Evolutionary conservation across 768 basidiomycete genomes (phyloP).

Genomic region (Phanerochaete sordida): DNA sequence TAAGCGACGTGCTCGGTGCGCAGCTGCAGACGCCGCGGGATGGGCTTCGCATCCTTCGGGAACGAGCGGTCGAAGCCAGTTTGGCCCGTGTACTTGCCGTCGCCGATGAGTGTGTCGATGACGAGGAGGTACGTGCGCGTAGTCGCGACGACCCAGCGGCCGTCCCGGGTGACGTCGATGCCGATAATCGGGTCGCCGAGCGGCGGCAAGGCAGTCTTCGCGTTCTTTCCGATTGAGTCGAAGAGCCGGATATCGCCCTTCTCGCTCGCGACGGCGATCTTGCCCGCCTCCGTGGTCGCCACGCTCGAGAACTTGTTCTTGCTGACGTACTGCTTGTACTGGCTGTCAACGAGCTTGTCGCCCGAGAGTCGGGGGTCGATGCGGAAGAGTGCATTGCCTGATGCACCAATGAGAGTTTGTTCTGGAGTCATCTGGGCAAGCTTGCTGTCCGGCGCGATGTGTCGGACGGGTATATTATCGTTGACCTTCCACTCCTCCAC

Average conservation of each 20-base stretch:
- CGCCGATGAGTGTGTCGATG: slow-evolving; percentile 93
- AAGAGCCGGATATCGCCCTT: slow-evolving; percentile 97
- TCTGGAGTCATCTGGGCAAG: slow-evolving; percentile 91
- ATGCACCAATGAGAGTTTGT: slow-evolving; percentile 90
- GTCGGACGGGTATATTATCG: slow-evolving; percentile 79
- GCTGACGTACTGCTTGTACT: slow-evolving; percentile 93
- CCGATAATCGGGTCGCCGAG: slow-evolving; percentile 95
- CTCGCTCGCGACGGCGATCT: slow-evolving; percentile 89
- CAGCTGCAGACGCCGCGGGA: slow-evolving; percentile 83
- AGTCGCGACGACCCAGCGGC: slow-evolving; percentile 93
- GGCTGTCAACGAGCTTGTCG: slow-evolving; percentile 88
- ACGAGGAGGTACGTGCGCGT: slow-evolving; percentile 91
- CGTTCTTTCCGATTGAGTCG: slow-evolving; percentile 96
- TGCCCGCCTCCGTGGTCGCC: slow-evolving; percentile 81
- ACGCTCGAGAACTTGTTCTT: slow-evolving; percentile 96
- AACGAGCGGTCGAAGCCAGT: slow-evolving; percentile 93
- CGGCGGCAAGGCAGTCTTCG: slow-evolving; percentile 95
- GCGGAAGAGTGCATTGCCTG: slow-evolving; percentile 94
- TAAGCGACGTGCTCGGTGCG: slow-evolving; percentile 91
- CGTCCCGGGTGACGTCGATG: slow-evolving; percentile 90
- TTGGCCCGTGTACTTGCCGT: slow-evolving; percentile 77
- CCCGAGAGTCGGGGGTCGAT: slow-evolving; percentile 95
- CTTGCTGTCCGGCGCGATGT: slow-evolving; percentile 91
- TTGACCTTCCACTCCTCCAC: slow-evolving; percentile 99
- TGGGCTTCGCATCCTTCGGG: slow-evolving; percentile 91